phyloP scores from a whole-genome alignment of 2,329 filamentous ascomycete genomes.

The Botryotinia calthae region DNA sequence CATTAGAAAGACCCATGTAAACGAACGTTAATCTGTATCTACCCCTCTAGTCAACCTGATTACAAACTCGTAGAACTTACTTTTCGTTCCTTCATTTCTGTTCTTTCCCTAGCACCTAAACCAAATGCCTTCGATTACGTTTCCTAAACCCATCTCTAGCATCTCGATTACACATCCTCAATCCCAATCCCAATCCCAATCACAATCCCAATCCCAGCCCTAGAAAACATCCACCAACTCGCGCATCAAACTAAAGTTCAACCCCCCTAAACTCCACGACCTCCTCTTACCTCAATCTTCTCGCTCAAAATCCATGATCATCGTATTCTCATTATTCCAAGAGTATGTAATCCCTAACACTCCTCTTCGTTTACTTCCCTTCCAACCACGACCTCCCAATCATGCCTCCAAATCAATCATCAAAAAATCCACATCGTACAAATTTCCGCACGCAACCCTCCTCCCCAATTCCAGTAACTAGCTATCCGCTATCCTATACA shows the following conservation, averaged over 20 bases:
- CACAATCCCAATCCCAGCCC: background rate
- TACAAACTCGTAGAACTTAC: too few species aligned
- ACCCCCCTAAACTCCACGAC: background rate
- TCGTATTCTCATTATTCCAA: background rate
- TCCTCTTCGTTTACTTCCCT: background rate
- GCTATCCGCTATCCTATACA: too few species aligned
- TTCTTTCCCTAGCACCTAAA: background rate
- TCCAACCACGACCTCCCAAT: too few species aligned
- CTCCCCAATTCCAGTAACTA: too few species aligned
- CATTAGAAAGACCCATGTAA: background rate
- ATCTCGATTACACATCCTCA: background rate
- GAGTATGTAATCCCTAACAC: accelerated
- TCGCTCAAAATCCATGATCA: background rate
- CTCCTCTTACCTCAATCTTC: too few species aligned
- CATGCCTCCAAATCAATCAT: too few species aligned
- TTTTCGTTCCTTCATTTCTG: background rate
- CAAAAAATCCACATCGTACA: too few species aligned
- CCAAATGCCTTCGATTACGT: too few species aligned
- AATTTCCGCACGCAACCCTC: background rate
- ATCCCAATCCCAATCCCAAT: background rate
- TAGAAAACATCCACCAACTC: background rate
- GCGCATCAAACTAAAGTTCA: accelerated
- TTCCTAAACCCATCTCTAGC: background rate
- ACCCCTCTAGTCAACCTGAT: too few species aligned
- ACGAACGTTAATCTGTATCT: too few species aligned